A percentile compares a stretch with the other conserved stretches of the same genome.
phyloP scores from a whole-genome alignment of 768 basidiomycete genomes.

The Amanita pseudoporphyria region DNA sequence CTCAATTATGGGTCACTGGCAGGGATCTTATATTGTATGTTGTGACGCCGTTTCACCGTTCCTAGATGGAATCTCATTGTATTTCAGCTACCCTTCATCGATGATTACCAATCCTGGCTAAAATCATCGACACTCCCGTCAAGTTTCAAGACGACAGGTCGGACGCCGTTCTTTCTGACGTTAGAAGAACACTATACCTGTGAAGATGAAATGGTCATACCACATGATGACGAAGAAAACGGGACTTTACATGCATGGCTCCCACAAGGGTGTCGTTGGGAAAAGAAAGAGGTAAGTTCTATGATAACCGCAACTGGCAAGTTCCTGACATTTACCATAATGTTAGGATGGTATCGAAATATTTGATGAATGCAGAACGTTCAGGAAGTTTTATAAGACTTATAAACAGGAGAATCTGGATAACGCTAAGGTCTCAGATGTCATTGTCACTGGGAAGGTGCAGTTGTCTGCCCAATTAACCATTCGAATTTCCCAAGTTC shows the following conservation, averaged over 20 bases:
- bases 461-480: slow-evolving; percentile 9
- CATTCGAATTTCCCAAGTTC: neutral
- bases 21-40: slow-evolving; percentile 38
- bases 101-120: slow-evolving; percentile 30
- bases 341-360: slow-evolving; percentile 39
- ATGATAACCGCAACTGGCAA: neutral
- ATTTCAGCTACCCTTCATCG: slow-evolving; percentile 27
- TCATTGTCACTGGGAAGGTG: slow-evolving; percentile 46
- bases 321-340: neutral
- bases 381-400: slow-evolving; percentile 30
- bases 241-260: slow-evolving; percentile 38
- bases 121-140: slow-evolving; percentile 22
- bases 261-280: slow-evolving; percentile 27
- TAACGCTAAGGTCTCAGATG: slow-evolving; percentile 26
- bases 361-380: slow-evolving; percentile 24
- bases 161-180: slow-evolving; percentile 37
- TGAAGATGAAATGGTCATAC: slow-evolving; percentile 23
- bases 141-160: slow-evolving; percentile 24
- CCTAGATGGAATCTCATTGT: slow-evolving; percentile 2
- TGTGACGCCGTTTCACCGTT: neutral
- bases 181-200: slow-evolving; percentile 40
- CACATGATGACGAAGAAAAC: slow-evolving; percentile 22
- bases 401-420: slow-evolving; percentile 14
- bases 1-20: slow-evolving; percentile 37
- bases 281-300: slow-evolving; percentile 31